These are phyloP conservation scores for Skeletonema tropicum DNA, from an alignment of 108 stramenopile species.

Conservation along the genomic window DNA sequence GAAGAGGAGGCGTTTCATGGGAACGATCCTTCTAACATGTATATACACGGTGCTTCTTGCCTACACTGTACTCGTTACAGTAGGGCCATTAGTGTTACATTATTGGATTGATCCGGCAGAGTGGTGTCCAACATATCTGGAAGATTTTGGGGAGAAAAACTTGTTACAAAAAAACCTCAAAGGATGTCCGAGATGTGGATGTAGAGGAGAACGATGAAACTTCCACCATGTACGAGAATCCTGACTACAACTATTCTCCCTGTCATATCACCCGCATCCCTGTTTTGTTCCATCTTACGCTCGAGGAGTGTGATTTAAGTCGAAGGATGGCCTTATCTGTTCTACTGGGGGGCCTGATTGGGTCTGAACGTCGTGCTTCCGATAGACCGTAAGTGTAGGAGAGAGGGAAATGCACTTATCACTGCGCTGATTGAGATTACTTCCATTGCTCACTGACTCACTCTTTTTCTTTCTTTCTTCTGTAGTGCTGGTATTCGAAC, in stretches of 20 bases:
- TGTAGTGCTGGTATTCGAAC: conserved; percentile 86
- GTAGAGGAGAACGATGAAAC: conserved; percentile 5
- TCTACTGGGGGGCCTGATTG: conserved; percentile 72
- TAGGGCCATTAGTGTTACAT: conserved; percentile 15
- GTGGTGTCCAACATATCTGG: conserved; percentile 20
- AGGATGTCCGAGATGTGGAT: conserved; percentile 17
- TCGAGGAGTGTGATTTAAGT: conserved; percentile 70
- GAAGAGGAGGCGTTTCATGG: conserved; percentile 12
- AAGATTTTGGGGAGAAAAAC: conserved; percentile 8
- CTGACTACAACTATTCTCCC: conserved; percentile 51
- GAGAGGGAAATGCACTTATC: background rate
- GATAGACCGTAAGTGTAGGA: conserved; percentile 66
- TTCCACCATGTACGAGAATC: conserved; percentile 51
- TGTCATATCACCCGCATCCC: conserved; percentile 52
- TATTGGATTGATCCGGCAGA: conserved; percentile 23
- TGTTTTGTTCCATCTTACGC: conserved; percentile 58
- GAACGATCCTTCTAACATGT: conserved; percentile 10
- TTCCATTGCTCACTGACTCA: background rate
- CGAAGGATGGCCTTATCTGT: conserved; percentile 61
- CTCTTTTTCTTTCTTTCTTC: background rate
- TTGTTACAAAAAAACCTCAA: conserved; percentile 8
- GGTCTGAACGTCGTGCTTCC: conserved; percentile 82
- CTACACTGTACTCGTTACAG: conserved; percentile 19
- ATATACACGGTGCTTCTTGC: conserved; percentile 13
- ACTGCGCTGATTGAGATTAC: no score